A percentile compares a stretch with the other conserved stretches of the same genome.
Evolutionary conservation across 306 rosid genomes (phyloP).

Genomic region (Cyclanthera cordifolia): DNA sequence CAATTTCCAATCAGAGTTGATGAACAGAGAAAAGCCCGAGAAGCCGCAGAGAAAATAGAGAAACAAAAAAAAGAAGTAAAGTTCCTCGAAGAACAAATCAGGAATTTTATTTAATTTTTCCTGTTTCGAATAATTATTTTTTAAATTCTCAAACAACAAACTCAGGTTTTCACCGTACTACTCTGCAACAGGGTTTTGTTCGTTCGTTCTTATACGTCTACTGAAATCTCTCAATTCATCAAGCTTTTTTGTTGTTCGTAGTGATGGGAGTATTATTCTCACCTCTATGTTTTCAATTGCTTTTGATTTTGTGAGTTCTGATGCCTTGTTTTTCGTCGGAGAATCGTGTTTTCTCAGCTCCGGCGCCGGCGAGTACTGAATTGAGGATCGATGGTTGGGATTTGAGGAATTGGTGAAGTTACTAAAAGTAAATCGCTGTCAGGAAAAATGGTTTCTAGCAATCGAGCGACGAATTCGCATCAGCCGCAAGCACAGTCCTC

Average conservation of each 20-base stretch:
- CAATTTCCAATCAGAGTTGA: too few relatives aligned
- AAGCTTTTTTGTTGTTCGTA: not conserved
- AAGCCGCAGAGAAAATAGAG: not conserved
- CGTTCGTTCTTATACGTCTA: not conserved
- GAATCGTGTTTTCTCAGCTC: not conserved
- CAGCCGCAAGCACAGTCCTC: conserved; percentile 32
- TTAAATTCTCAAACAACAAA: not conserved
- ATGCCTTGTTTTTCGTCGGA: conserved; percentile 1
- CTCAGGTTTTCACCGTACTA: not conserved
- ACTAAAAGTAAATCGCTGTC: not conserved
- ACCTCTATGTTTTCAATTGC: not conserved
- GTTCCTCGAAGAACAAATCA: not conserved
- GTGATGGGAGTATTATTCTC: not conserved
- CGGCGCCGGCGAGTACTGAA: not conserved
- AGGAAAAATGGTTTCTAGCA: conserved; percentile 30
- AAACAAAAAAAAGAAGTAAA: not conserved
- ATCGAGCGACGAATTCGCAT: conserved; percentile 17
- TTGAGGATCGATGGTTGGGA: not conserved
- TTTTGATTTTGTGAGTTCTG: not conserved
- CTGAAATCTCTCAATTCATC: not conserved
- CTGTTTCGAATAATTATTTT: not conserved
- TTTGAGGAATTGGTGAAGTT: not conserved
- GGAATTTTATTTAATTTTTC: not conserved
- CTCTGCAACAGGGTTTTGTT: not conserved
- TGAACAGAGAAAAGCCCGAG: not conserved